Conservation (phyloP, 179 eudicot species). For the Beta corolliflora region DNA sequence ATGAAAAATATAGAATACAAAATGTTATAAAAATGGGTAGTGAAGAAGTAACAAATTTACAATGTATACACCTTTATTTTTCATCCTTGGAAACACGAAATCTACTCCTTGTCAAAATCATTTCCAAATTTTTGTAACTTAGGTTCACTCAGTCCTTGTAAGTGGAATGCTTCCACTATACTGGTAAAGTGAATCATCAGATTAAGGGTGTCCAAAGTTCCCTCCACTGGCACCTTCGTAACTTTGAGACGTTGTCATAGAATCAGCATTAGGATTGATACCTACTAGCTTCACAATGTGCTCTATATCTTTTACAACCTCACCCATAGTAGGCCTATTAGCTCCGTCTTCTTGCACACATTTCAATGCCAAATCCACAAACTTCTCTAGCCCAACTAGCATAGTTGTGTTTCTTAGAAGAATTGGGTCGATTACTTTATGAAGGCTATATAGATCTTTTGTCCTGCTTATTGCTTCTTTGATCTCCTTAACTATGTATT, state of each 20-base stretch:
- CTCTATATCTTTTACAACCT: constrained; percentile 46
- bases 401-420: constrained; percentile 31
- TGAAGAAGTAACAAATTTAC: constrained; percentile 22
- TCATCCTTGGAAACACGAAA: not conserved
- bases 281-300: constrained; percentile 40
- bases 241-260: constrained; percentile 24
- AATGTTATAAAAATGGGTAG: not conserved
- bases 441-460: constrained; percentile 39
- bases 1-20: not conserved
- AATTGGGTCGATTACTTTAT: constrained; percentile 40
- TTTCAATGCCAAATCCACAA: constrained; percentile 44
- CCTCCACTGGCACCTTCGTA: constrained; percentile 27
- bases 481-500: constrained; percentile 45
- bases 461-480: constrained; percentile 33
- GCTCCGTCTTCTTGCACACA: constrained; percentile 41
- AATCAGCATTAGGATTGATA: constrained; percentile 41
- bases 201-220: constrained; percentile 28
- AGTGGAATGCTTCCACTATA: constrained; percentile 30
- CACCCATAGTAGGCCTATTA: constrained; percentile 47
- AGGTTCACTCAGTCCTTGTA: constrained; percentile 10
- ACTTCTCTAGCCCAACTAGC: constrained; percentile 47
- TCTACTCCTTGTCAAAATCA: not conserved
- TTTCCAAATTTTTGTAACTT: not conserved
- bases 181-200: constrained; percentile 21
- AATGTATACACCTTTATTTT: constrained; percentile 21